Percentiles rank a stretch among this genome's conserved stretches.
Conservation (phyloP, 257 asterid genomes). For the Nicotiana tabacum region DNA sequence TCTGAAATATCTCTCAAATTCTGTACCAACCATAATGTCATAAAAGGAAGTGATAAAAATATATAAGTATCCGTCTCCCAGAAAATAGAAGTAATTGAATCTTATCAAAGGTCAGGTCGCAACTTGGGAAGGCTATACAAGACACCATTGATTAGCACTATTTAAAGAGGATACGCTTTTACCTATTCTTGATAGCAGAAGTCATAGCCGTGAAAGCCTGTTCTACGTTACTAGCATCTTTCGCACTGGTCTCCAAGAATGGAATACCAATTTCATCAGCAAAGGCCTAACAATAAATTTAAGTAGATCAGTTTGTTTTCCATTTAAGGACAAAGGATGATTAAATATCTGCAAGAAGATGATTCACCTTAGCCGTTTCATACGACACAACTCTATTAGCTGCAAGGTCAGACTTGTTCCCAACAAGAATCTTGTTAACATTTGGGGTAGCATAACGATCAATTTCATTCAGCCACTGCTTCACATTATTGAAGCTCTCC, state of each 20-base stretch:
- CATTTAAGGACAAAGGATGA: not conserved
- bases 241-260: constrained; percentile 94
- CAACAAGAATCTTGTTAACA: constrained; percentile 83
- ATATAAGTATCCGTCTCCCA: not conserved
- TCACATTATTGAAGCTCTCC: constrained; percentile 88
- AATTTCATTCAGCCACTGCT: constrained; percentile 89
- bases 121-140: not conserved
- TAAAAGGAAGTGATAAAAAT: not conserved
- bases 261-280: constrained; percentile 96
- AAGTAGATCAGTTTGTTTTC: not conserved
- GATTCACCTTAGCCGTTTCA: constrained; percentile 73
- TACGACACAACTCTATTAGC: constrained; percentile 73
- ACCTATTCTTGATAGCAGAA: constrained; percentile 77
- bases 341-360: not conserved
- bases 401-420: constrained; percentile 80
- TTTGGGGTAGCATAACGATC: constrained; percentile 88
- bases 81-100: not conserved
- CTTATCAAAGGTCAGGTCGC: not conserved
- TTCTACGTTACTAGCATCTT: constrained; percentile 78
- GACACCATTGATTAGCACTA: not conserved
- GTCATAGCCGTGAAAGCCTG: constrained; percentile 97
- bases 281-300: constrained; percentile 51
- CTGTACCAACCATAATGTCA: not conserved
- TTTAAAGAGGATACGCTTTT: not conserved
- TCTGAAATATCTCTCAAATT: not conserved